phyloP scores from a whole-genome alignment of 169 alveolate genomes.

The Eimeria praecox region DNA sequence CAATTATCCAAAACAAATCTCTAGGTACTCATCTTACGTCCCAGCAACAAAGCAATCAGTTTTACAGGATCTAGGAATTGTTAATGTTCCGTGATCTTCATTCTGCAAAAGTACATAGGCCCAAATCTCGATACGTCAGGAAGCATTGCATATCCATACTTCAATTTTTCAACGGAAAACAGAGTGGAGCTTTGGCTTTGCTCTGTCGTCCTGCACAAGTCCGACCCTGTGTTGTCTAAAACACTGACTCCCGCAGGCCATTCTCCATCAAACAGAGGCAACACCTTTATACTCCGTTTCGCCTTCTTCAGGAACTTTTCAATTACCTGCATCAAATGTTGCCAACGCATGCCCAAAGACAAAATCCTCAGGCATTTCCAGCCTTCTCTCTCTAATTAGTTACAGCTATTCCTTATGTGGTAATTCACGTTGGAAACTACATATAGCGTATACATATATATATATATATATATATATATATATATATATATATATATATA shows the following conservation, averaged over 20 bases:
- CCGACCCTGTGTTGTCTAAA: background rate
- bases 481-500: no score
- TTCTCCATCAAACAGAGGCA: slow-evolving; percentile 68
- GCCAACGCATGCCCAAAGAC: background rate
- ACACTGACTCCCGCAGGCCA: slow-evolving; percentile 69
- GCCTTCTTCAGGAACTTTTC: slow-evolving; percentile 65
- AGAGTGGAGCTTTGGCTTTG: background rate
- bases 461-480: no score
- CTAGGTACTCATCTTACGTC: background rate
- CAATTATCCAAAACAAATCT: background rate
- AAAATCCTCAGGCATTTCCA: background rate
- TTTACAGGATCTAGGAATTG: background rate
- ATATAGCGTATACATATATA: background rate
- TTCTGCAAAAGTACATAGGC: slow-evolving; percentile 74
- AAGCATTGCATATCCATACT: slow-evolving; percentile 60
- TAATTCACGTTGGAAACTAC: background rate
- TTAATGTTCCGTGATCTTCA: slow-evolving; percentile 48
- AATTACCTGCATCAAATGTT: slow-evolving; percentile 43
- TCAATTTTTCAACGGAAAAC: slow-evolving; percentile 36
- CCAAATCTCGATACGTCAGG: slow-evolving; percentile 69
- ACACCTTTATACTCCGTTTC: background rate
- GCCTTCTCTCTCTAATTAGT: background rate
- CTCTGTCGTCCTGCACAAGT: background rate
- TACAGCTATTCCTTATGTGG: background rate
- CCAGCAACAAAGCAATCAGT: background rate